A percentile compares a stretch with the other conserved stretches of the same genome.
Conservation (phyloP, 257 asterid genomes). For the Ligustrum vulgare region DNA sequence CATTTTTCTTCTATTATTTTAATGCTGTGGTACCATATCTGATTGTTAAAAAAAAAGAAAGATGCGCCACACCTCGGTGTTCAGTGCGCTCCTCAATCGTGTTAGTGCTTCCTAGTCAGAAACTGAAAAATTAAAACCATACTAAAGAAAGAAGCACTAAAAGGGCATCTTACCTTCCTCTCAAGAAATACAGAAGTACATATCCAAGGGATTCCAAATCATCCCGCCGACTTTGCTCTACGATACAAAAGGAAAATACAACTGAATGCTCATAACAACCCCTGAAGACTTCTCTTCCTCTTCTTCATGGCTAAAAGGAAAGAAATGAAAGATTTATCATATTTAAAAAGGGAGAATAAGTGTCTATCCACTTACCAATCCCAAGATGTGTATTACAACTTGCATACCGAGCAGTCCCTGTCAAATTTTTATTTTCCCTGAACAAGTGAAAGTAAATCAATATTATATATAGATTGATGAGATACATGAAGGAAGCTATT, state of each 20-base stretch:
- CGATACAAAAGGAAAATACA: conserved; percentile 24
- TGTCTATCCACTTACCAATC: conserved; percentile 53
- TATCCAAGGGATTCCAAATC: conserved; percentile 96
- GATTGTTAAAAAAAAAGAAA: not conserved
- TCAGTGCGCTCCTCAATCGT: not conserved
- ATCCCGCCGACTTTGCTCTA: conserved; percentile 97
- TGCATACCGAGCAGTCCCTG: conserved; percentile 98
- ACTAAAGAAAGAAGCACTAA: conserved; percentile 14
- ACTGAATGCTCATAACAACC: conserved; percentile 19
- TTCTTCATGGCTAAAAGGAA: conserved; percentile 7
- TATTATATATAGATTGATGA: conserved; percentile 10
- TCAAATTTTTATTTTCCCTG: conserved; percentile 94
- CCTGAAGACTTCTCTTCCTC: not conserved
- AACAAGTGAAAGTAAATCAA: conserved; percentile 25
- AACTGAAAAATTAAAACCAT: not conserved
- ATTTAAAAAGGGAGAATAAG: not conserved
- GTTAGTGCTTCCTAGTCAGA: not conserved
- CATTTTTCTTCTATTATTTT: not conserved
- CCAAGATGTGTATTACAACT: conserved; percentile 99
- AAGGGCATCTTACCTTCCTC: conserved; percentile 69
- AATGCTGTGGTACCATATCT: not conserved
- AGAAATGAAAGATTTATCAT: not conserved
- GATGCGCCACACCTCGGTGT: not conserved
- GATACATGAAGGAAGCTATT: conserved; percentile 14
- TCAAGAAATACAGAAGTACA: conserved; percentile 86